Evolutionary conservation across 805 yeast genomes (phyloP).

Genomic region (Yarrowia sp.): DNA sequence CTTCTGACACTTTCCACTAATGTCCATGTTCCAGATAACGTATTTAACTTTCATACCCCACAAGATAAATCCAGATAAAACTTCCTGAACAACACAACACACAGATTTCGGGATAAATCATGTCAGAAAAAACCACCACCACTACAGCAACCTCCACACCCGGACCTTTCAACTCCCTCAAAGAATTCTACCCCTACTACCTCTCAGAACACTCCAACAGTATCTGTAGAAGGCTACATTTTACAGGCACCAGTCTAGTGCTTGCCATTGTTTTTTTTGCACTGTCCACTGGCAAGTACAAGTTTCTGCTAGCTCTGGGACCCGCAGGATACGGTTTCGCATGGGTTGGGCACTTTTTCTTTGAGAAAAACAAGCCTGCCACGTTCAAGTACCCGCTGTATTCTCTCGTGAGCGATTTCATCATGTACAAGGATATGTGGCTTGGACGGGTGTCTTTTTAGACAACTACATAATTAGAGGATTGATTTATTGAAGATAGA

Average conservation of each 20-base stretch:
- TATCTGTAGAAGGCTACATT: slow-evolving; percentile 15
- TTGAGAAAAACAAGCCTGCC: slow-evolving; percentile 15
- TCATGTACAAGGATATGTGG: slow-evolving; percentile 25
- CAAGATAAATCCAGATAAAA: background rate
- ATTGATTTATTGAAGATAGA: too few species aligned
- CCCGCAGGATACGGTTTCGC: slow-evolving; percentile 19
- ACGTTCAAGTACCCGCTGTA: slow-evolving; percentile 22
- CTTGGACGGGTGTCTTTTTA: background rate
- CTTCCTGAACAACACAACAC: too few species aligned
- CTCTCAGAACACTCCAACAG: slow-evolving; percentile 15
- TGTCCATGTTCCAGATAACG: too few species aligned
- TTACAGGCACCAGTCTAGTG: background rate
- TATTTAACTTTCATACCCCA: too few species aligned
- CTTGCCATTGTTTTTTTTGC: background rate
- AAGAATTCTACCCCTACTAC: slow-evolving; percentile 17
- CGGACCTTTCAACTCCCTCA: background rate
- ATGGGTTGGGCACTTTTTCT: slow-evolving; percentile 19
- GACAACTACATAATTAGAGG: too few species aligned
- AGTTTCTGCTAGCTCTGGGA: background rate
- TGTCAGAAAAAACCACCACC: background rate
- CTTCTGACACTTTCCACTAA: too few species aligned
- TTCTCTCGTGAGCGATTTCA: slow-evolving; percentile 8
- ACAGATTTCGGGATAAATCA: too few species aligned
- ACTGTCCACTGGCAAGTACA: background rate
- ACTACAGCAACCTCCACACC: background rate